A percentile compares a stretch with the other conserved stretches of the same genome.
These are phyloP conservation scores for Tricholomella constricta DNA, from an alignment of 768 basidiomycete species.

Conservation along the genomic window DNA sequence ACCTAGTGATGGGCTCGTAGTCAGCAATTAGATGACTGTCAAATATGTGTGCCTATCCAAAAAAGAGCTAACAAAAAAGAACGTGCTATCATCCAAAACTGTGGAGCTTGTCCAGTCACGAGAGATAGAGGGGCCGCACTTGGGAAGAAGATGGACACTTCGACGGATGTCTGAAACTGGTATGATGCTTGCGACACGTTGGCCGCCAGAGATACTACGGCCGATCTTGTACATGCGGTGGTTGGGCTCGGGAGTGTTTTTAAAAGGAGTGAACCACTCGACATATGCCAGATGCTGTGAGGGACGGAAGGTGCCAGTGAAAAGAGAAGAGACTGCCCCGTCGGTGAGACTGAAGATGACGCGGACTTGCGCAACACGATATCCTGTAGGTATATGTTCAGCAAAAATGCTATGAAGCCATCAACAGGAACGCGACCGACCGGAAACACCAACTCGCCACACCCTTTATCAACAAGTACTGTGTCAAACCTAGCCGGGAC, in stretches of 20 bases:
- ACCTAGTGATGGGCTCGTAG: too few species aligned
- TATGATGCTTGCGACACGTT: constrained; percentile 24
- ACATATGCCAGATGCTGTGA: constrained; percentile 25
- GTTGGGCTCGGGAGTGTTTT: constrained; percentile 8
- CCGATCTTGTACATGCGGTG: constrained; percentile 22
- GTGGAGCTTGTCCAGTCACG: constrained; percentile 21
- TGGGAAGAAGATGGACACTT: constrained; percentile 32
- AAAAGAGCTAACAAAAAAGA: constrained; percentile 19
- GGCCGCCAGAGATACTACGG: constrained; percentile 5
- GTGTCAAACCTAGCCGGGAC: constrained; percentile 32
- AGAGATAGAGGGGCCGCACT: constrained; percentile 20
- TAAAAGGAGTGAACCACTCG: constrained; percentile 25
- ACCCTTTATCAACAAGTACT: constrained; percentile 22
- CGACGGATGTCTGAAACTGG: constrained; percentile 26
- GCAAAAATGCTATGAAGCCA: not conserved
- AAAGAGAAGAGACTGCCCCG: not conserved
- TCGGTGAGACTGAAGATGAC: constrained; percentile 20
- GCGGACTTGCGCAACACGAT: constrained; percentile 23
- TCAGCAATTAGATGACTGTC: not conserved
- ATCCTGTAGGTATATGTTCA: constrained; percentile 8
- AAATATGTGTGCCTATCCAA: constrained; percentile 12
- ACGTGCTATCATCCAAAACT: constrained; percentile 16
- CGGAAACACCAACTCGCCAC: not conserved
- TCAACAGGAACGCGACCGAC: not conserved
- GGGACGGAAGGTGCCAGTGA: constrained; percentile 1